These are phyloP conservation scores for Dictyostelium purpureum DNA, from an alignment of 78 protist genomes.

Conservation along the genomic window DNA sequence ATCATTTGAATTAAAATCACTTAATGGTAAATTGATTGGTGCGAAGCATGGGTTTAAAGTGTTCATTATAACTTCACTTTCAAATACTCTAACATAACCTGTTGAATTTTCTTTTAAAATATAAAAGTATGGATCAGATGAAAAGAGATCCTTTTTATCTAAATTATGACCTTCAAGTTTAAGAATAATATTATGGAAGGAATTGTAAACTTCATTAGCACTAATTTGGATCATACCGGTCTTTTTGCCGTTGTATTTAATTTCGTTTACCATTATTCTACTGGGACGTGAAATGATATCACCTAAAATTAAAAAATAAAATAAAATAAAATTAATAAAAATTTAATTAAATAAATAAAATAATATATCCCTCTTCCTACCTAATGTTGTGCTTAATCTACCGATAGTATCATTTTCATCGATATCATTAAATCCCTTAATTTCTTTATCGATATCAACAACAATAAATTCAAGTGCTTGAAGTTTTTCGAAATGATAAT, in stretches of 20 bases:
- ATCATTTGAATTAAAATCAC: no score
- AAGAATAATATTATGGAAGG: background rate
- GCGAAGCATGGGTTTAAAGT: no score
- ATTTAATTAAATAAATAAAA: background rate
- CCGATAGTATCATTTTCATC: slow-evolving; percentile 43
- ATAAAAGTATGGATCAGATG: slow-evolving; percentile 82
- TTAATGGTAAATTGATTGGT: no score
- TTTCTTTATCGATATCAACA: slow-evolving; percentile 16
- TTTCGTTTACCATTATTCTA: background rate
- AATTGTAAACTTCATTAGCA: slow-evolving; percentile 3
- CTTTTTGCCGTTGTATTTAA: background rate
- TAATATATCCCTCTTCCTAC: background rate
- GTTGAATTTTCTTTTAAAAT: background rate
- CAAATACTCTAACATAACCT: slow-evolving; percentile 1
- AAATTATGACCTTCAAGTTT: background rate
- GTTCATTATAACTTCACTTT: slow-evolving; percentile 48
- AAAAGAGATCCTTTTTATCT: slow-evolving; percentile 68
- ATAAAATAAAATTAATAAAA: background rate
- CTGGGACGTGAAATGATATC: slow-evolving; percentile 30
- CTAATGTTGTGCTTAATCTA: background rate
- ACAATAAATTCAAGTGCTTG: slow-evolving; percentile 2
- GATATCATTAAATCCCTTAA: background rate
- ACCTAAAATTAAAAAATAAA: slow-evolving; percentile 7
- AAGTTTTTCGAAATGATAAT: slow-evolving; percentile 18
- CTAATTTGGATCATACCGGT: slow-evolving; percentile 1